Percentiles rank a stretch among this genome's conserved stretches.
These are phyloP conservation scores for Pisolithus thermaeus DNA, from an alignment of 1,284 basidiomycete genomes.

Conservation along the genomic window DNA sequence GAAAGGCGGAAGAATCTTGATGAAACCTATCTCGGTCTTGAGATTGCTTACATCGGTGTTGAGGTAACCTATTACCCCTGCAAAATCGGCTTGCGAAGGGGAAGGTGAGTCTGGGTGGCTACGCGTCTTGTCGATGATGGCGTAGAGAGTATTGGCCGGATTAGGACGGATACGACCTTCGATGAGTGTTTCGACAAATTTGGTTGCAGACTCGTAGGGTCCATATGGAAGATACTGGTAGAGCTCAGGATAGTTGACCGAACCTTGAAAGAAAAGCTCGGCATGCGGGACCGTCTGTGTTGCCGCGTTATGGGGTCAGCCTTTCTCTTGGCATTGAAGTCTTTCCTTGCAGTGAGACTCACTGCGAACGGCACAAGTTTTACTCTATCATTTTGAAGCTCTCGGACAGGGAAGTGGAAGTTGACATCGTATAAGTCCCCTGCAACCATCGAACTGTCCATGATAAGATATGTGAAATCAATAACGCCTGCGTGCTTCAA, in stretches of 20 bases:
- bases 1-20: slow-evolving; percentile 49
- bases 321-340: too few relatives aligned
- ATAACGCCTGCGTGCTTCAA: too few relatives aligned
- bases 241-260: slow-evolving; percentile 21
- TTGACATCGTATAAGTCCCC: slow-evolving; percentile 10
- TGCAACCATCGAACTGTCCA: not conserved
- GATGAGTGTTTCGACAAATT: slow-evolving; percentile 30
- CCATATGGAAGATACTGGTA: slow-evolving; percentile 38
- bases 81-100: slow-evolving; percentile 13
- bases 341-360: not conserved
- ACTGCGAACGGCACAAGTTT: slow-evolving; percentile 16
- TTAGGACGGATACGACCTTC: slow-evolving; percentile 28
- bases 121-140: slow-evolving; percentile 42
- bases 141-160: slow-evolving; percentile 35
- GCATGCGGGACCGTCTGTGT: slow-evolving; percentile 13
- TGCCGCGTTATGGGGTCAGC: not conserved
- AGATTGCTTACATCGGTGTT: slow-evolving; percentile 35
- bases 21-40: slow-evolving; percentile 43
- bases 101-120: not conserved
- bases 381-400: slow-evolving; percentile 16
- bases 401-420: slow-evolving; percentile 17
- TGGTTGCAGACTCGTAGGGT: slow-evolving; percentile 29
- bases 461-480: not conserved
- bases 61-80: slow-evolving; percentile 32
- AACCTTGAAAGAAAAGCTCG: slow-evolving; percentile 10